Conservation (phyloP, 2,329 filamentous ascomycete genomes). For the Phaeosphaeriaceae sp. region DNA sequence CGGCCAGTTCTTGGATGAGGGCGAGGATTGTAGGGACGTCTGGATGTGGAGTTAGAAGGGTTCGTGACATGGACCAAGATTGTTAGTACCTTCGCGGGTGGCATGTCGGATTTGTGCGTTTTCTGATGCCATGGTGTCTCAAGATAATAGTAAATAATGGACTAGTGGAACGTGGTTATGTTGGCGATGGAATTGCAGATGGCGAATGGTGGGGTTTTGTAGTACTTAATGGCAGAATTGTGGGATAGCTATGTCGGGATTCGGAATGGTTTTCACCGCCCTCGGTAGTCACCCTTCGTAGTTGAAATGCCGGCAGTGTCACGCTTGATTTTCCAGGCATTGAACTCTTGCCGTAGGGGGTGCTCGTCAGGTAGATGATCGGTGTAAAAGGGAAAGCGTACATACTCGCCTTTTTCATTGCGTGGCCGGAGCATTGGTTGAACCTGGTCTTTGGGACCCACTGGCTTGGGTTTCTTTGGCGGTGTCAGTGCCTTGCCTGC, state of each 20-base stretch:
- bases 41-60: slow-evolving; percentile 44
- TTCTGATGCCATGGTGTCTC: not conserved
- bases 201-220: too few species aligned
- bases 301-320: slow-evolving; percentile 8
- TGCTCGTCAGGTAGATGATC: slow-evolving; percentile 25
- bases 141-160: too few species aligned
- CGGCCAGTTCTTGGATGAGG: slow-evolving; percentile 83
- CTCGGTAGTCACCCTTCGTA: slow-evolving; percentile 6
- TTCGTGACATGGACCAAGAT: not conserved
- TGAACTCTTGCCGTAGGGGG: slow-evolving; percentile 25
- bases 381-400: slow-evolving; percentile 31
- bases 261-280: slow-evolving; percentile 4
- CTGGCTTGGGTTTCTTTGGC: slow-evolving; percentile 7
- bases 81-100: slow-evolving; percentile 61
- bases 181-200: too few species aligned
- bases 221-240: slow-evolving; percentile 20
- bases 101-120: slow-evolving; percentile 62
- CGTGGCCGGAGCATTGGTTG: slow-evolving; percentile 21
- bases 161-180: too few species aligned
- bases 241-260: not conserved
- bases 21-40: slow-evolving; percentile 82
- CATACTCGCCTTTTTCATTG: slow-evolving; percentile 22
- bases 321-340: slow-evolving; percentile 27
- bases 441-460: not conserved
- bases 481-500: slow-evolving; percentile 14